Conservation (phyloP, 2,329 filamentous ascomycete species). For the Verticillium longisporum region DNA sequence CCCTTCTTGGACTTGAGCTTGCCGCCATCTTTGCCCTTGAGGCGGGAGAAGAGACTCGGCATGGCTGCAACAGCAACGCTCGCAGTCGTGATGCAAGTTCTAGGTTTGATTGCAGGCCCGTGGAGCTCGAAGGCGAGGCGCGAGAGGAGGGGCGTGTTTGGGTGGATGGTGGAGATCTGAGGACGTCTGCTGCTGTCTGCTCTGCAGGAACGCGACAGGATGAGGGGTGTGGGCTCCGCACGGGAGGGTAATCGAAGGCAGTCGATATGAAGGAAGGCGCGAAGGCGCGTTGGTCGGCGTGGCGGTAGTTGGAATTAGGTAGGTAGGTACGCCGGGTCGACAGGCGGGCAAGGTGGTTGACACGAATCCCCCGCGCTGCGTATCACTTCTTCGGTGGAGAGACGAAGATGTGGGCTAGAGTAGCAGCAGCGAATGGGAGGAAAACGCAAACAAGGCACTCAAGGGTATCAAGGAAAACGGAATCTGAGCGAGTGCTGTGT, state of each 20-base stretch:
- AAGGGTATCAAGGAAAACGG: slow-evolving; percentile 1
- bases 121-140: neutral
- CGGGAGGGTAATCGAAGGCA: neutral
- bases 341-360: neutral
- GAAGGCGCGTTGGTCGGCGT: neutral
- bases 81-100: slow-evolving; percentile 4
- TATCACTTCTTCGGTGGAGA: neutral
- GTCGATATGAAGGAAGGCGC: neutral
- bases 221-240: neutral
- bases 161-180: neutral
- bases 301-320: neutral
- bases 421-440: neutral
- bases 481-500: neutral
- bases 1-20: slow-evolving; percentile 60
- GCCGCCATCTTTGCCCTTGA: slow-evolving; percentile 70
- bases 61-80: slow-evolving; percentile 25
- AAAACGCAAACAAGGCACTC: neutral
- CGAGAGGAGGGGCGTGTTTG: neutral
- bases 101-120: neutral
- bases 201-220: neutral
- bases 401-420: neutral
- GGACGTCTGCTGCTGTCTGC: neutral
- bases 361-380: neutral
- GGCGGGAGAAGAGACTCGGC: slow-evolving; percentile 53
- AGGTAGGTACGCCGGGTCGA: neutral